Base-by-base conservation (phyloP, 2,329 filamentous ascomycete species). In the Hypoxylon sp. region DNA sequence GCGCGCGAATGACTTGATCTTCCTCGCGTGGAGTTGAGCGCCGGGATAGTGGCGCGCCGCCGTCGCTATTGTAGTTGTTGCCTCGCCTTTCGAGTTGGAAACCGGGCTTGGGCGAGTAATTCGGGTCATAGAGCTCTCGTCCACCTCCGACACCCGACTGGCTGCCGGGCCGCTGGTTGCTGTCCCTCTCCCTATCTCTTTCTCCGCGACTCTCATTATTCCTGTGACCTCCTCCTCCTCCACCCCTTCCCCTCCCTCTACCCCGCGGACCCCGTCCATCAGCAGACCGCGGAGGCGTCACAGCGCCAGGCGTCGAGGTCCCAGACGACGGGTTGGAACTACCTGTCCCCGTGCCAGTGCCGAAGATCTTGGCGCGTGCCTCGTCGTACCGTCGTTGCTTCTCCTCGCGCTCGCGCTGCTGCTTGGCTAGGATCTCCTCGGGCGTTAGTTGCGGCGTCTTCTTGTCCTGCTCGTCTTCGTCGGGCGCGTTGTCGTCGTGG, bases 301-400 rank as follows among this genome's bases (percentile, higher is more conserved):
- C 82, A 47, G 81, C 86, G 8, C 88, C 87, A 0, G 89, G 88
- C 3, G 88, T 88, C 3, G 89, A 89, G 6, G 84, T 82, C 1
- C 88, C 87, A 0, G 89, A 86, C 8, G 69, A 72, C 1, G 82
- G 78, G 32, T 78, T 81, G 8, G 82, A 81, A 32, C 19, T 66
- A 29, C 45, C 56, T 25, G 75, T 74, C 4, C 76, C 69, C 21
- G 27, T 32, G 21, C 32, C 37, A 0, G 63, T 71, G 19, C 94
- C 94, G 78, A 97, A 95, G 59, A 97, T 90, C 76, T 94, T 91
- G 73, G 95, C 93, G 29, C 95, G 87, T 5, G 90, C 92, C 81
- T 97, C 94, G 66, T 96, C 92, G 77, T 97, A 97, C 65, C 91
- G 91, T 61, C 89, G 89, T 81, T 97, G 92, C 81, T 96, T 97